Conservation (phyloP, 345 rosid genomes). For the Cardamine chenopodiifolia region DNA sequence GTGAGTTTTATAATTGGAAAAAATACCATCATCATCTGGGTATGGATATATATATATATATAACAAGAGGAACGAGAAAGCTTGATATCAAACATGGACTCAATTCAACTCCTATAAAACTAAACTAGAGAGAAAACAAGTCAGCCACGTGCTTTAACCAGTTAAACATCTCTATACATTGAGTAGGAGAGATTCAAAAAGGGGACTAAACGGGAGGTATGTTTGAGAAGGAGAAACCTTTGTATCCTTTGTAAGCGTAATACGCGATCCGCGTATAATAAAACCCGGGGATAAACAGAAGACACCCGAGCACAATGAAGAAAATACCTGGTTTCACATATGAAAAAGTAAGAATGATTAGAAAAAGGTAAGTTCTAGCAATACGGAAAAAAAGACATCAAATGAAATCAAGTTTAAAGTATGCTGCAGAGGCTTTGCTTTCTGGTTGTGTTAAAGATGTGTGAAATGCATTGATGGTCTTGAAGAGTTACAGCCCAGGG, state of each 20-base stretch:
- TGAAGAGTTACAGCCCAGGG: neutral
- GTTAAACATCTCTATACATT: conserved; percentile 37
- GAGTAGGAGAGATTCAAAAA: neutral
- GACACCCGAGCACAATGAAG: conserved; percentile 79
- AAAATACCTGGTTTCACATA: conserved; percentile 64
- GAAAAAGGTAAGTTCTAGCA: neutral
- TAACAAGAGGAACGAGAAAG: conserved; percentile 19
- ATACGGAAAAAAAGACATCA: neutral
- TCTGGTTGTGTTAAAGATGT: neutral
- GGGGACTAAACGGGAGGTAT: conserved; percentile 72
- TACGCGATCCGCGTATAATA: conserved; percentile 92
- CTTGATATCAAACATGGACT: conserved; percentile 5
- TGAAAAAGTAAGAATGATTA: neutral
- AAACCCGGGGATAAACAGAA: conserved; percentile 90
- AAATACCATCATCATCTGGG: neutral
- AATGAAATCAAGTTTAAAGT: neutral
- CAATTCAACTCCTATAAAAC: conserved; percentile 22
- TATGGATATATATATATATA: neutral
- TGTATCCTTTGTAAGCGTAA: conserved; percentile 94
- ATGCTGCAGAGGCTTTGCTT: neutral
- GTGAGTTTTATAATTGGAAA: neutral
- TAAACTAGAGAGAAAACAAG: conserved; percentile 33
- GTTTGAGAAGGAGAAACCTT: conserved; percentile 93
- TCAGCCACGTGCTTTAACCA: neutral
- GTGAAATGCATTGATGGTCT: neutral